Conservation (phyloP, 129 eudicot genomes). For the Pulicaria dysenterica region DNA sequence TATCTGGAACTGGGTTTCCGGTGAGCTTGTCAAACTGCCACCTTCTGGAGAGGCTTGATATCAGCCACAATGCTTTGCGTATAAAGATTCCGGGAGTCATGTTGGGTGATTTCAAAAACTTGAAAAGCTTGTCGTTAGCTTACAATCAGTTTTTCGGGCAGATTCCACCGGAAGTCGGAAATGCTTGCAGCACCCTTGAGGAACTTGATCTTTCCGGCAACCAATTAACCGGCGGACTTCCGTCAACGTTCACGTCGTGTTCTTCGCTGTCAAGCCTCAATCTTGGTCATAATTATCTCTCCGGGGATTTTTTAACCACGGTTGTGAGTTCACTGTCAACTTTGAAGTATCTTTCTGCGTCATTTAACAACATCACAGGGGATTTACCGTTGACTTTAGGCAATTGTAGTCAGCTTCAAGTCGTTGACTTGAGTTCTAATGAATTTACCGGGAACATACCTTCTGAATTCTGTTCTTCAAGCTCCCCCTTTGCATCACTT, state of each 20-base stretch:
- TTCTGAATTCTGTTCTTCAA: conserved; percentile 55
- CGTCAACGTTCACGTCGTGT: conserved; percentile 55
- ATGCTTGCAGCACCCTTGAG: conserved; percentile 54
- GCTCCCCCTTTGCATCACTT: conserved; percentile 41
- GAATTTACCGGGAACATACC: conserved; percentile 65
- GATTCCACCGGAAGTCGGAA: conserved; percentile 66
- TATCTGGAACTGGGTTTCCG: conserved; percentile 64
- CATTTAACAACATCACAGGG: conserved; percentile 75
- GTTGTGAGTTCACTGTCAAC: conserved; percentile 61
- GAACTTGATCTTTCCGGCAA: conserved; percentile 74
- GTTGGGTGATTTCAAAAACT: conserved; percentile 47
- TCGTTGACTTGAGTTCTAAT: conserved; percentile 79
- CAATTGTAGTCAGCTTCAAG: conserved; percentile 68
- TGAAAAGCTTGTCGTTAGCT: conserved; percentile 58
- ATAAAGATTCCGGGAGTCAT: conserved; percentile 62
- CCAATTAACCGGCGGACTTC: conserved; percentile 60
- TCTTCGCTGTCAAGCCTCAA: conserved; percentile 54
- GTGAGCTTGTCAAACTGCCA: conserved; percentile 57
- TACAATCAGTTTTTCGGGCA: conserved; percentile 58
- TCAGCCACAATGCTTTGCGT: conserved; percentile 55
- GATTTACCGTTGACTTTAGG: conserved; percentile 55
- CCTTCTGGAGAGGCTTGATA: conserved; percentile 49
- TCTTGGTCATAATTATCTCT: conserved; percentile 65
- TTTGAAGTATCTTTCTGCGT: conserved; percentile 62
- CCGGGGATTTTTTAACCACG: conserved; percentile 58